Conservation (phyloP, 2,329 filamentous ascomycete genomes). For the Neurospora sp. region DNA sequence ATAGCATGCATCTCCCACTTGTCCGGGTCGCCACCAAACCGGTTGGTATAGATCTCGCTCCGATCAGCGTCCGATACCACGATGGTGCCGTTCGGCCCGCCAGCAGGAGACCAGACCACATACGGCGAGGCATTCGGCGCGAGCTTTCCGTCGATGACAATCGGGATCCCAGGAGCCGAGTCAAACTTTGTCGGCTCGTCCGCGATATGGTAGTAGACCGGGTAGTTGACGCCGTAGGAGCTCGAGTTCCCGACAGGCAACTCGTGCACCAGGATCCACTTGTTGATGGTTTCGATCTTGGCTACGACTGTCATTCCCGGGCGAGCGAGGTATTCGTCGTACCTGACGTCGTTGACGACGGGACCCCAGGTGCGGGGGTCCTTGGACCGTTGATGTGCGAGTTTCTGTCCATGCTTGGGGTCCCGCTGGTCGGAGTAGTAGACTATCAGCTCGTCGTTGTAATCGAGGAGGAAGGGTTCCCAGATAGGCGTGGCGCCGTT, state of each 20-base stretch:
- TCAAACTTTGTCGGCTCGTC: constrained; percentile 28
- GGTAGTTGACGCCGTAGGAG: constrained; percentile 26
- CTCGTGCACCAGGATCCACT: constrained; percentile 25
- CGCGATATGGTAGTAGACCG: constrained; percentile 34
- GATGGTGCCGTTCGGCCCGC: constrained; percentile 34
- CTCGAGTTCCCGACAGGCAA: constrained; percentile 19
- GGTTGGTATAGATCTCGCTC: constrained; percentile 32
- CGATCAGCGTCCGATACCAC: constrained; percentile 29
- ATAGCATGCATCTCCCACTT: constrained; percentile 26
- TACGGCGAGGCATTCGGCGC: constrained; percentile 32
- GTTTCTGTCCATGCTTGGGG: constrained; percentile 56
- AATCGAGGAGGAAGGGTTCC: constrained; percentile 58
- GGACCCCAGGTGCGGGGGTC: constrained; percentile 52
- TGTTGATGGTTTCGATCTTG: constrained; percentile 13
- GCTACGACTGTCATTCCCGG: constrained; percentile 55
- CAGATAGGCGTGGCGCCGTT: constrained; percentile 61
- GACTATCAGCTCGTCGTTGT: constrained; percentile 49
- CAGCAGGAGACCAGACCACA: constrained; percentile 32
- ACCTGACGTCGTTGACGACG: constrained; percentile 52
- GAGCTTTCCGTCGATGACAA: constrained; percentile 22
- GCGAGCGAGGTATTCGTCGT: constrained; percentile 50
- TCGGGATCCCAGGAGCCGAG: constrained; percentile 21
- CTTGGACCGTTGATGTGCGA: constrained; percentile 52
- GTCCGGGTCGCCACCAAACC: constrained; percentile 26
- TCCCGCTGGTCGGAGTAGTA: constrained; percentile 68